Conservation (phyloP, 2,329 filamentous ascomycete genomes). For the Colletotrichum sp. region DNA sequence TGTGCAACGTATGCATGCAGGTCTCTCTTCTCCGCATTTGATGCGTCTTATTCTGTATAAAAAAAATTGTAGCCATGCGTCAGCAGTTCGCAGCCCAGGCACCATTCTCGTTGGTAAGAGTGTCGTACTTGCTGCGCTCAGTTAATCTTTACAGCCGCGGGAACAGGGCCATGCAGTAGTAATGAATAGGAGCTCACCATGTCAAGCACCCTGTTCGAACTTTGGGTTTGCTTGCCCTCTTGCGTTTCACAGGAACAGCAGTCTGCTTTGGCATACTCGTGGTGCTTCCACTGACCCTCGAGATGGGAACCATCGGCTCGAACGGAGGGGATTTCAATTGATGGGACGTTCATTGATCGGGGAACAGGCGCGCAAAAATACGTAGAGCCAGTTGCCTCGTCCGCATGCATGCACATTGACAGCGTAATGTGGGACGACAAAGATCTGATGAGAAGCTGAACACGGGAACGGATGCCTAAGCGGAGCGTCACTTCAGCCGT, state of each 20-base stretch:
- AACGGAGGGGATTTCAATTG: neutral
- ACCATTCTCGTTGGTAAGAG: neutral
- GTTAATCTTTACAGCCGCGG: neutral
- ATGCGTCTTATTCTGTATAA: constrained; percentile 36
- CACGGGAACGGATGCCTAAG: neutral
- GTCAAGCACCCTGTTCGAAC: constrained; percentile 45
- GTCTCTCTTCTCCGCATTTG: constrained; percentile 40
- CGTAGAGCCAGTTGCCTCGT: neutral
- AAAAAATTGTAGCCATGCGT: neutral
- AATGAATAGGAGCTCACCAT: constrained; percentile 33
- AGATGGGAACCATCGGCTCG: neutral
- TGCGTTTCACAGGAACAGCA: constrained; percentile 22
- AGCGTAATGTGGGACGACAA: neutral
- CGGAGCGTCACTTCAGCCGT: neutral
- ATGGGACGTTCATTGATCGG: neutral
- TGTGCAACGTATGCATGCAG: constrained; percentile 36
- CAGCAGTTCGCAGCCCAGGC: neutral
- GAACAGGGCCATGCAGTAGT: neutral
- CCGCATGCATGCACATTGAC: neutral
- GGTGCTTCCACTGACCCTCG: neutral
- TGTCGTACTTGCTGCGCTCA: constrained; percentile 30
- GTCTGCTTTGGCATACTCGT: neutral
- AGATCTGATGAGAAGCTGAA: neutral
- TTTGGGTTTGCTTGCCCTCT: constrained; percentile 41
- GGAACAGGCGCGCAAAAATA: neutral